Evolutionary conservation across 1,284 basidiomycete genomes (phyloP).

Genomic region (Caloboletus inedulis): DNA sequence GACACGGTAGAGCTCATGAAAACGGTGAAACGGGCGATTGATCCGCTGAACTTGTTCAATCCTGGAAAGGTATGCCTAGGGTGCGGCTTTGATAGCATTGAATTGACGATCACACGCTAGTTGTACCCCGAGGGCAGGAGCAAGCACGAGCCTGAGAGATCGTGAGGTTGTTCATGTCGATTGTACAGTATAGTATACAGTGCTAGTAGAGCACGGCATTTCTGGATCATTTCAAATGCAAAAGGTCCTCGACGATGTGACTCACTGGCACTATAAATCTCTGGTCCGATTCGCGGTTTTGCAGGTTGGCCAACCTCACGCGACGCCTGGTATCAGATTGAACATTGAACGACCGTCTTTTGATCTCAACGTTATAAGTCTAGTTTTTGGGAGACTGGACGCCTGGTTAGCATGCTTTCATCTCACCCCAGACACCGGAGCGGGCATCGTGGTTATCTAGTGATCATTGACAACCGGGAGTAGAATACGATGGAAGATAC

Average conservation of each 20-base stretch:
- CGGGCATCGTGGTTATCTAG: neutral
- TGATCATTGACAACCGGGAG: neutral
- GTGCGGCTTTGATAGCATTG: neutral
- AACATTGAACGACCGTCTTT: too few relatives aligned
- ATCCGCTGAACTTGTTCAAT: constrained; percentile 77
- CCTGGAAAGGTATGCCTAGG: constrained; percentile 62
- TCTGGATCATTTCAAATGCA: neutral
- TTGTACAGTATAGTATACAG: neutral
- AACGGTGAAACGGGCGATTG: constrained; percentile 70
- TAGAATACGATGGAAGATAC: constrained; percentile 8
- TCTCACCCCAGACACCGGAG: too few relatives aligned
- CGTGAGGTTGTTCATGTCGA: neutral
- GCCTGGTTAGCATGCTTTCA: too few relatives aligned
- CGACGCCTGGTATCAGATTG: too few relatives aligned
- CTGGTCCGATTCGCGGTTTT: too few relatives aligned
- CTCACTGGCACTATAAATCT: too few relatives aligned
- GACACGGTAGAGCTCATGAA: constrained; percentile 76
- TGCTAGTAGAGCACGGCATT: neutral
- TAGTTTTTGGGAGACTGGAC: too few relatives aligned
- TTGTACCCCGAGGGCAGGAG: neutral
- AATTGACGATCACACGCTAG: constrained; percentile 3
- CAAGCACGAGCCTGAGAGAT: neutral
- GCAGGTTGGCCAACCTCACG: too few relatives aligned
- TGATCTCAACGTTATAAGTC: too few relatives aligned
- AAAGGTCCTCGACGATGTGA: neutral